These are phyloP conservation scores for Cyberlindnera samutprakarnensis DNA, from an alignment of 805 yeast genomes.

Conservation along the genomic window DNA sequence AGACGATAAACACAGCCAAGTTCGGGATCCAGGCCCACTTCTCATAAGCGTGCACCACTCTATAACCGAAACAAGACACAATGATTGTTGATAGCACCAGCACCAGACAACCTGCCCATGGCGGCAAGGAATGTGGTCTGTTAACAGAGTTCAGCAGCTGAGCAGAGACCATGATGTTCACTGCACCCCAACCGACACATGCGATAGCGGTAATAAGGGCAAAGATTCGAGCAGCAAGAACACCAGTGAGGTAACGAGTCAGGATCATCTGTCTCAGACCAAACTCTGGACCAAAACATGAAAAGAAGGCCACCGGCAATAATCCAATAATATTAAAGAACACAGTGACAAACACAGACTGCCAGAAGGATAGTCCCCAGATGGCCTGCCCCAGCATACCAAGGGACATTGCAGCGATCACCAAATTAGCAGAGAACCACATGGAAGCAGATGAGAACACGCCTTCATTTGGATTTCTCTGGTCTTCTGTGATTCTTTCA, in stretches of 20 bases:
- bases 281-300: slow-evolving; percentile 73
- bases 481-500: slow-evolving; percentile 73
- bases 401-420: slow-evolving; percentile 71
- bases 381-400: slow-evolving; percentile 66
- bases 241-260: slow-evolving; percentile 73
- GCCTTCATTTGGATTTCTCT: slow-evolving; percentile 55
- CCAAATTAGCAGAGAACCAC: slow-evolving; percentile 91
- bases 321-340: slow-evolving; percentile 72
- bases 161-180: slow-evolving; percentile 84
- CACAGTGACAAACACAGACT: slow-evolving; percentile 55
- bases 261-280: slow-evolving; percentile 87
- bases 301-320: slow-evolving; percentile 73
- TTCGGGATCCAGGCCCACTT: slow-evolving; percentile 88
- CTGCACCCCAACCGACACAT: slow-evolving; percentile 94
- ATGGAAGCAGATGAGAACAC: slow-evolving; percentile 68
- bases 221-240: slow-evolving; percentile 65
- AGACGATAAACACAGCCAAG: slow-evolving; percentile 60
- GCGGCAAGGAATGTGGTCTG: slow-evolving; percentile 52
- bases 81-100: slow-evolving; percentile 59
- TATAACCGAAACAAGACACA: slow-evolving; percentile 80
- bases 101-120: slow-evolving; percentile 86
- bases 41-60: slow-evolving; percentile 73
- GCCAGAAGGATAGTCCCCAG: slow-evolving; percentile 68
- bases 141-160: slow-evolving; percentile 75
- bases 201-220: slow-evolving; percentile 74